phyloP scores from a whole-genome alignment of 176 grass and related monocot species.

The Pontederia crassipes region DNA sequence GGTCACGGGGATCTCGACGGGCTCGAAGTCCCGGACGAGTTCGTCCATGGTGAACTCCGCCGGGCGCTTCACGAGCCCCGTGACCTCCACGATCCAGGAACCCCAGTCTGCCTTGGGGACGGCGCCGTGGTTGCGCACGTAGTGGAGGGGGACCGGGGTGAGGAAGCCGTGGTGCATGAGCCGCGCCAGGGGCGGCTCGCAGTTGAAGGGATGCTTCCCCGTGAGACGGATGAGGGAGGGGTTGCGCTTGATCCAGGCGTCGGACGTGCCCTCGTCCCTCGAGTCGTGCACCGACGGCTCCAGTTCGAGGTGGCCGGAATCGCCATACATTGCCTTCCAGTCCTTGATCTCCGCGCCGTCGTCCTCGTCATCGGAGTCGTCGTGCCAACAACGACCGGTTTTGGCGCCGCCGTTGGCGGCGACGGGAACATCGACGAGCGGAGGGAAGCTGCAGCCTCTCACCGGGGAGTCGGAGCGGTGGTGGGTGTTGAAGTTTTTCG shows the following conservation, averaged over 20 bases:
- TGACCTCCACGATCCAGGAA: constrained; percentile 12
- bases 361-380: constrained; percentile 22
- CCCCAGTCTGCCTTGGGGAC: constrained; percentile 4
- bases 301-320: background rate
- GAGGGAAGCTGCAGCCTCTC: background rate
- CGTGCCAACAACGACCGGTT: background rate
- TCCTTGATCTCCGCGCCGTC: background rate
- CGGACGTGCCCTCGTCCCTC: constrained; percentile 9
- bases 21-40: background rate
- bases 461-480: constrained; percentile 1
- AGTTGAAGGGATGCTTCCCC: constrained; percentile 21
- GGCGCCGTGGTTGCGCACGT: constrained; percentile 19
- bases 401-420: background rate
- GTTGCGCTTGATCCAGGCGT: constrained; percentile 18
- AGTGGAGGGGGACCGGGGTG: constrained; percentile 16
- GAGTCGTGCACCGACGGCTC: constrained; percentile 13
- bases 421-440: background rate
- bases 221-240: constrained; percentile 16
- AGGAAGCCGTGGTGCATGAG: constrained; percentile 20
- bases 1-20: constrained; percentile 15
- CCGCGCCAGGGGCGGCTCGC: constrained; percentile 8
- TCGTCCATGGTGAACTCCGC: constrained; percentile 10
- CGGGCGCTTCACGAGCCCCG: constrained; percentile 4
- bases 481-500: background rate
- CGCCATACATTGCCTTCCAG: background rate